These are phyloP conservation scores for Zygosaccharomyces rouxii DNA, from an alignment of 805 yeast genomes.

Conservation along the genomic window DNA sequence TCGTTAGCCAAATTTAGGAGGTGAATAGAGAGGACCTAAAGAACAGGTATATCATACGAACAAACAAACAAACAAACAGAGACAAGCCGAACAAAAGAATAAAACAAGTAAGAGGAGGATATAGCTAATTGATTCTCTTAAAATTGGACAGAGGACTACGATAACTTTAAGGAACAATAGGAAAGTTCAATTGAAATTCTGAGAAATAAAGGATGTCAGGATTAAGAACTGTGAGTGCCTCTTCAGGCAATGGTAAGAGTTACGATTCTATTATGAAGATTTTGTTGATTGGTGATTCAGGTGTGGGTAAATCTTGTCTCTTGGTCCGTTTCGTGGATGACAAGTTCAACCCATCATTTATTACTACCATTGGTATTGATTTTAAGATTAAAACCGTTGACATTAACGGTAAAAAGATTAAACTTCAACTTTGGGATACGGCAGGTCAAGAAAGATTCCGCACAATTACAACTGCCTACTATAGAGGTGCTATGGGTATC, in stretches of 20 bases:
- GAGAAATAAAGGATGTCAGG: conserved; percentile 25
- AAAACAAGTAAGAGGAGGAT: background rate
- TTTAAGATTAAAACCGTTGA: conserved; percentile 96
- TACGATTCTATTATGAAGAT: conserved; percentile 91
- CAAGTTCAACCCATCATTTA: conserved; percentile 92
- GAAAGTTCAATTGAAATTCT: background rate
- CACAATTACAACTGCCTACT: conserved; percentile 89
- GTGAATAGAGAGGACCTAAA: background rate
- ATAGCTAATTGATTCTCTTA: background rate
- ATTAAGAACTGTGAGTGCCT: conserved; percentile 28
- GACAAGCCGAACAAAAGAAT: background rate
- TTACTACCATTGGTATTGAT: conserved; percentile 97
- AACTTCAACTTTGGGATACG: conserved; percentile 95
- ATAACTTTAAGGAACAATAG: too few relatives aligned
- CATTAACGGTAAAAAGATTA: conserved; percentile 85
- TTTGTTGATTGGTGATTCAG: conserved; percentile 89
- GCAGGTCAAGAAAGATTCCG: conserved; percentile 97
- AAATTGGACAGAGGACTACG: background rate
- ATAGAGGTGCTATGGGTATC: conserved; percentile 87
- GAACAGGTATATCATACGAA: background rate
- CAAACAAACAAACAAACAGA: background rate
- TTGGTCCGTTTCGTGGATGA: conserved; percentile 91
- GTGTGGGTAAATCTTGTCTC: conserved; percentile 86
- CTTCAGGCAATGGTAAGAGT: conserved; percentile 29
- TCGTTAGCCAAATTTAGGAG: background rate